Base-by-base conservation (phyloP, 768 basidiomycete genomes). In the Hemileccinum rubropunctum region DNA sequence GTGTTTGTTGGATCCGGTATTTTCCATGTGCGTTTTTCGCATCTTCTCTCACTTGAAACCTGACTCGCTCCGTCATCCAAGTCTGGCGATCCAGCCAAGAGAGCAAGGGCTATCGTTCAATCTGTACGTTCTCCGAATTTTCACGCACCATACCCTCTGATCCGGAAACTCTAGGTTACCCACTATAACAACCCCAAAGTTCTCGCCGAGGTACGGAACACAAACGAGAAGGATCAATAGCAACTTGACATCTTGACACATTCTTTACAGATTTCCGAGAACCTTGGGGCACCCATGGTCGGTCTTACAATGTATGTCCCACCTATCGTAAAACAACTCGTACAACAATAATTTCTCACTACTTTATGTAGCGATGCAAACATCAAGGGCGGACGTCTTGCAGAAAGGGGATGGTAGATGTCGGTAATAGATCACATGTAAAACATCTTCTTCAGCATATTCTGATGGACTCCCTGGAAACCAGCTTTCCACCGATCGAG, bases 1-100 rank as follows among this genome's bases (percentile, higher is more conserved):
- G 95, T 99, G 28, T 99, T 99, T 60, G 95, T 99, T 52, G 95
- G 95, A 34, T 97, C 94, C 17, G 95, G 95, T 42, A 95, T 98
- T 64, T 98, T 97, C 83, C 83, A 89, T 69, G 92, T 87, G 57
- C 42, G 84, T 75, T 33, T n/a, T 17, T 21, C 20, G 26, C 13
- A n/a, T 20, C 35, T 35, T 5, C n/a, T 23, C 20, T 14, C 13
- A 17, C 27, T 23, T 40, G 41, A 44, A 28, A 23, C 23, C 17
- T 40, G n/a, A 48, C 34, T 35, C 32, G 21, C 32, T 17, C 53
- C 23, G 27, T 45, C 18, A 26, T 57, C 37, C 51, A 62, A 95
- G 84, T 94, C 94, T 38, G 91, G 87, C 42, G 88, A 98, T 65
- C 93, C 97, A 18, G 91, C 87, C 36, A 95, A 93, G 68, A 84